Base-by-base conservation (phyloP, 2,329 filamentous ascomycete genomes). In the Pyrenochaeta sp. region DNA sequence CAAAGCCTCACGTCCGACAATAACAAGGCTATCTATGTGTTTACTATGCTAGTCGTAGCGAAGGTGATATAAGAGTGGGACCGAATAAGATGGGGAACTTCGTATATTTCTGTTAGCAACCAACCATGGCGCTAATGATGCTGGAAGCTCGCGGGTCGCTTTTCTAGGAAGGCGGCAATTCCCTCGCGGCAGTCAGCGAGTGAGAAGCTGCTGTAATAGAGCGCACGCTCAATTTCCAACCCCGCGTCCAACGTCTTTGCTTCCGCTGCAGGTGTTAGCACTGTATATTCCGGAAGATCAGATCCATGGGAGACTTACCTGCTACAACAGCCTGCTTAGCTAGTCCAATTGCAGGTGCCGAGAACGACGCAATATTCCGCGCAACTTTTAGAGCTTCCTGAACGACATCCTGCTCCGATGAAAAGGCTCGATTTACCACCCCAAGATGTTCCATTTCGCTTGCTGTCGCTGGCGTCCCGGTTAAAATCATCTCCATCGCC, bases 401-500 rank as follows among this genome's bases (percentile, higher is more conserved):
- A 1, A 82, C 61, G 0, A 83, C 77, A 45, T 74, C 65, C 22
- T 72, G 53, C 7, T 76, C 73, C 4, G 66, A 58, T 4, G 73
- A 55, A 47, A 79, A 77, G 4, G 73, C 71, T 58, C 72, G 75
- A 56, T 77, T 79, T 43, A 81, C 77, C 4, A 82, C 68, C 6
- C 80, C 79, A 42, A 72, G 72, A n/a, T 74, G 73, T 44, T 79
- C 74, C 58, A 80, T 73, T 43, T 81, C 78, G 6, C 53, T 59
- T 22, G 76, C 78, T 24, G 72, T 74, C 13, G 72, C 71, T 15
- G 77, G 67, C 52, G 73, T 61, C 19, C 80, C 79, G 40, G 78
- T 80, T 55, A 82, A 73, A 55, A 82, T 76, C 53, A 82, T 65
- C 48, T 81, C 77, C 78, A 82, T 80, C 15, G 79, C 80, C 79